Evolutionary conservation across 176 grass and related monocot species (phyloP).

Genomic region (Cocos nucifera): DNA sequence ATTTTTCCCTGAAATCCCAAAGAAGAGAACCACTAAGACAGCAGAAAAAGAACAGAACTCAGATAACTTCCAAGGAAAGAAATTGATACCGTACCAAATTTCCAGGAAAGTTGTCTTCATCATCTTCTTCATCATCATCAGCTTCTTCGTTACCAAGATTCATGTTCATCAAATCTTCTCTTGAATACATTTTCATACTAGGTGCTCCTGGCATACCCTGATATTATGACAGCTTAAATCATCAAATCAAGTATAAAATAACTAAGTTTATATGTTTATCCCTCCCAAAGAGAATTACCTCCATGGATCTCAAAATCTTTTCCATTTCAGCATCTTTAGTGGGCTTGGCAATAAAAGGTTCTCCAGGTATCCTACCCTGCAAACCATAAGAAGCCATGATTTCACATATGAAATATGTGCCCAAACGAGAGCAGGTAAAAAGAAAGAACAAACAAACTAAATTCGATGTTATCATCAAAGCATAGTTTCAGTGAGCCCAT

Average conservation of each 20-base stretch:
- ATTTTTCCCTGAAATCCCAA: conserved; percentile 9
- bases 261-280: background rate
- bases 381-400: background rate
- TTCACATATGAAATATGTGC: no score
- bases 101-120: background rate
- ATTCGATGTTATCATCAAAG: no score
- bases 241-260: background rate
- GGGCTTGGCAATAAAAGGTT: conserved; percentile 9
- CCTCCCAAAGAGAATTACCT: background rate
- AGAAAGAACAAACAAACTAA: no score
- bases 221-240: background rate
- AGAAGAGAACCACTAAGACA: no score
- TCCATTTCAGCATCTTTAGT: conserved; percentile 15
- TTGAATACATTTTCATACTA: conserved; percentile 19
- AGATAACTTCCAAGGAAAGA: background rate
- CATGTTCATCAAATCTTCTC: conserved; percentile 10
- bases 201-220: conserved; percentile 18
- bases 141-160: background rate
- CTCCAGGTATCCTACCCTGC: conserved; percentile 9
- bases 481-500: no score
- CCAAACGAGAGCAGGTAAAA: no score
- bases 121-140: background rate
- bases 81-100: no score
- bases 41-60: background rate
- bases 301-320: conserved; percentile 14